Base-by-base conservation (phyloP, 148 eudicot genomes). In the Vaccinium darrowii region DNA sequence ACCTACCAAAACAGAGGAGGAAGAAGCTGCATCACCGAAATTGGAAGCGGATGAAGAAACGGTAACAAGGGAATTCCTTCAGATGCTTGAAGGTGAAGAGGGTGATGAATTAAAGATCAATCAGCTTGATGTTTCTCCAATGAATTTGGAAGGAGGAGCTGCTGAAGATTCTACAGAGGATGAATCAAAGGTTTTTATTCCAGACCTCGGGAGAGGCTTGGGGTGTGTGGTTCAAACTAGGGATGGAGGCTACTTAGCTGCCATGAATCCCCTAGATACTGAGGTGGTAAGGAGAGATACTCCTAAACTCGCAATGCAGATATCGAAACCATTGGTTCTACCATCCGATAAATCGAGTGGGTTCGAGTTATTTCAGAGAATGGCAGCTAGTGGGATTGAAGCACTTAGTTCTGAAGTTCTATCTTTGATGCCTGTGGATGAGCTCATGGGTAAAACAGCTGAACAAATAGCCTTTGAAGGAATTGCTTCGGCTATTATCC, bases 381-480 rank as follows among this genome's bases (percentile, higher is more conserved):
- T 97, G 96, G 98, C 98, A 23, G 89, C 90, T 21, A 30, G 89
- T 78, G 98, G 99, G 67, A 80, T 92, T 11, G 97, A 97, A 85
- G 91, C 88, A 52, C 88, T 97, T 80, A 82, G 96, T 88, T 86
- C 95, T 0, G 93, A 91, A 84, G 83, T 93, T 18, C 83, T 89
- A 33, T 82, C 93, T 33, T n/a, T 92, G 89, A 95, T 94, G 99
- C 91, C 97, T 2, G 83, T 95, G 23, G 99, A 97, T 52, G 99
- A 97, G 53, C 87, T 97, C 67, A 80, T 83, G 78, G 99, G 95
- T 39, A 97, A 96, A 86, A 93, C 99, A 1, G 95, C 99, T 4
- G 98, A 94, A 82, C 99, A 97, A 84, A 88, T 95, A 83, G 98
- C 99, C n/a, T 97, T 97, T 75, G 99, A 97, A 87, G 99, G 99